A percentile compares a stretch with the other conserved stretches of the same genome.
Conservation (phyloP, 768 basidiomycete species). For the Hebeloma cylindrosporum region DNA sequence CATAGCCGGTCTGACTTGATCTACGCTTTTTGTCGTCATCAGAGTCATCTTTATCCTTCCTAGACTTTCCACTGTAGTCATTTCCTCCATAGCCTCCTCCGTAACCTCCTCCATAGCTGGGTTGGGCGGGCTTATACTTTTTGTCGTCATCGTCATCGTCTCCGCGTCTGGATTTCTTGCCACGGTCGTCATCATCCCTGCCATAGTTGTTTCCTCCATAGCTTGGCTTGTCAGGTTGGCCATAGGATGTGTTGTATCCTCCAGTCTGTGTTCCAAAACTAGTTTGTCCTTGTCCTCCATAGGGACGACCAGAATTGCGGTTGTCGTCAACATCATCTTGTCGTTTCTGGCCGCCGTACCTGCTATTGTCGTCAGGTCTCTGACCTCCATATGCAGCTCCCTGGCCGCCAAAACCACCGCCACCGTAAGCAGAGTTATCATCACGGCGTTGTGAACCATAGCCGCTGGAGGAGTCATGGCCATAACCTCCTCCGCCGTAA, state of each 20-base stretch:
- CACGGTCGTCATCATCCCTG: not conserved
- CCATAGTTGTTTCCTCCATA: conserved; percentile 10
- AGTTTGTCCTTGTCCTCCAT: conserved; percentile 13
- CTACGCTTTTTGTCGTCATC: conserved; percentile 15
- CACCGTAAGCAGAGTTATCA: conserved; percentile 2
- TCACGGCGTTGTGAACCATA: conserved; percentile 9
- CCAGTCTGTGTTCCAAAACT: conserved; percentile 1
- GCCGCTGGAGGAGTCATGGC: conserved; percentile 7
- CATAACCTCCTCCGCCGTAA: conserved; percentile 17
- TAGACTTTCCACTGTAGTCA: not conserved
- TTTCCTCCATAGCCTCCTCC: no score
- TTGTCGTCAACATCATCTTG: conserved; percentile 16
- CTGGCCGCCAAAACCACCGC: not conserved
- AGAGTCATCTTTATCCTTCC: conserved; percentile 4
- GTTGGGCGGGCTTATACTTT: not conserved
- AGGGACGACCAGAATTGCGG: conserved; percentile 4
- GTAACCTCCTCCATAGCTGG: no score
- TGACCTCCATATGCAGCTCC: not conserved
- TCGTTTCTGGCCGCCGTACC: conserved; percentile 15
- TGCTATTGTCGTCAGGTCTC: conserved; percentile 3
- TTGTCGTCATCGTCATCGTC: conserved; percentile 15
- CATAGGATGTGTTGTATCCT: conserved; percentile 3
- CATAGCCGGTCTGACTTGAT: no score
- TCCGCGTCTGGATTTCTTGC: conserved; percentile 7
- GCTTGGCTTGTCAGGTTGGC: conserved; percentile 8